Base-by-base conservation (phyloP, 2,329 filamentous ascomycete genomes). In the Colletotrichum viniferum region DNA sequence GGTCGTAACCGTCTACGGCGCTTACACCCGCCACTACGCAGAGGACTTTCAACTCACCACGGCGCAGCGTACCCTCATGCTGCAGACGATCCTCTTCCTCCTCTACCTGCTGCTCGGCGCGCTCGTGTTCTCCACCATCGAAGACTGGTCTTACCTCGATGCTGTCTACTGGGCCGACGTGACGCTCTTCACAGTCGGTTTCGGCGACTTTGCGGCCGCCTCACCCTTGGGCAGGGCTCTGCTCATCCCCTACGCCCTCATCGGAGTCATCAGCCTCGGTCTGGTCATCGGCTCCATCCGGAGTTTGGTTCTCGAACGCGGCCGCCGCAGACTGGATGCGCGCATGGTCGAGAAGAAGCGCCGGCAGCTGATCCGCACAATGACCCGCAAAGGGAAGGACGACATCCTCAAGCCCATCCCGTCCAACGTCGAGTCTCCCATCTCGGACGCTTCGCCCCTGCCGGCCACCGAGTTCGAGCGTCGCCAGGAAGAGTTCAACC, bases 21-120 rank as follows among this genome's bases (percentile, higher is more conserved):
- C 96, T 62, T 90, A 91, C 18, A 80, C 81, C 0, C 87, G 88
- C 3, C 94, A 95, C 78, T 98, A 98, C 79, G 89, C 90, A 8
- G 93, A 95, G 78, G 93, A 95, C 80, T 98, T 98, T 78, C 87
- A 90, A 78, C 88, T 98, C 28, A 96, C 94, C 0, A 91, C 93
- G 69, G 94, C 93, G 76, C 96, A 98, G 83, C 91, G 96, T 12
- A 98, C 95, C 0, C 86, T 98, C 26, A 98, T 98, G 88, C 85
- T 98, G 32, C 96, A 98, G 84, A 98, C 95, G 2, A 97, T 97
- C 84, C 87, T 94, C 71, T 95, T 97, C 81, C 92, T 98, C 67
- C 85, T 95, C 63, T 98, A 97, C 87, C 86, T 98, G 0, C 92
- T 94, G 1, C 84, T 95, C 3, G 96, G 96, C 1, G 95, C 93